These are phyloP conservation scores for Plasmodium ovale DNA, from an alignment of 169 alveolate genomes.

Conservation along the genomic window DNA sequence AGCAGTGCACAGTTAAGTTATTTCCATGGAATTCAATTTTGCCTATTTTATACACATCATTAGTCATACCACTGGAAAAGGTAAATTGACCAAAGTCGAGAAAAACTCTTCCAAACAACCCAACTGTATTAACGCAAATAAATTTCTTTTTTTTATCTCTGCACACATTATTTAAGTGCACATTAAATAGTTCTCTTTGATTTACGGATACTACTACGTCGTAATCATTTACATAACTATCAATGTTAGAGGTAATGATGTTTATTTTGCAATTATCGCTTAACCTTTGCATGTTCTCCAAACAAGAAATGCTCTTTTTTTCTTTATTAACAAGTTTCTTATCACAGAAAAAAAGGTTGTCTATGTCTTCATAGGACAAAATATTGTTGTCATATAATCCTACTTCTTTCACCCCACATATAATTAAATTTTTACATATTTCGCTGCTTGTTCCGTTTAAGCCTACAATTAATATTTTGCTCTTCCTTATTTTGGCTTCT, in stretches of 20 bases:
- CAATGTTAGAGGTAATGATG: constrained; percentile 25
- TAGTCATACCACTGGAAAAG: background rate
- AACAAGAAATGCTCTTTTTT: constrained; percentile 59
- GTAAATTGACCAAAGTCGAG: constrained; percentile 58
- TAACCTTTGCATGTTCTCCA: constrained; percentile 29
- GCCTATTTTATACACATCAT: constrained; percentile 25
- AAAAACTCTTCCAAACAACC: constrained; percentile 64
- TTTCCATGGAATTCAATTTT: constrained; percentile 32
- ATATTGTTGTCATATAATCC: constrained; percentile 65
- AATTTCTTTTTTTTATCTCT: constrained; percentile 41
- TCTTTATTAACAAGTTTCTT: constrained; percentile 39
- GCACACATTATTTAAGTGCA: constrained; percentile 44
- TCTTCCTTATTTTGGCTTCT: constrained; percentile 94
- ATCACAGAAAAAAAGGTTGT: constrained; percentile 57
- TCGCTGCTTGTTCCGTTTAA: constrained; percentile 93
- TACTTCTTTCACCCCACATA: constrained; percentile 58
- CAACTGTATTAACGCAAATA: constrained; percentile 65
- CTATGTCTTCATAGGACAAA: constrained; percentile 44
- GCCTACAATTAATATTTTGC: constrained; percentile 96
- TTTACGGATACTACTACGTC: constrained; percentile 50
- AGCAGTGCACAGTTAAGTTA: constrained; percentile 4
- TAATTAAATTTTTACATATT: constrained; percentile 75
- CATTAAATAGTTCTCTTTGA: constrained; percentile 20
- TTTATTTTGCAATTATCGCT: constrained; percentile 61
- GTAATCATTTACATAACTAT: constrained; percentile 9